Evolutionary conservation across 208 protist species (phyloP).

Genomic region (Zelonia costaricensis): DNA sequence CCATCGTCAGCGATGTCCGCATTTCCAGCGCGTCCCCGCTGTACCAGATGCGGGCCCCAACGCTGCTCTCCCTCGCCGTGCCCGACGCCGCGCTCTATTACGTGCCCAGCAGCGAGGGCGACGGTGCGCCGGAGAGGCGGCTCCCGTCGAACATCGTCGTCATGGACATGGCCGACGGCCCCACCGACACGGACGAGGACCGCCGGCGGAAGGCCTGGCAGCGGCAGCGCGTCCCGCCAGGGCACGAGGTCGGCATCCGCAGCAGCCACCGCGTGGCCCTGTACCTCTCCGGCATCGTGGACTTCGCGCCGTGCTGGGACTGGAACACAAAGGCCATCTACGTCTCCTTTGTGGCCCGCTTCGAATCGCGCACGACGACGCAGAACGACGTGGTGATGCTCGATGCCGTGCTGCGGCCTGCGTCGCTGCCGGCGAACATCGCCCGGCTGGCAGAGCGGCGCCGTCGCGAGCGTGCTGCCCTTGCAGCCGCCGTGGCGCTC

Average conservation of each 20-base stretch:
- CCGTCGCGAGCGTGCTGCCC: constrained; percentile 12
- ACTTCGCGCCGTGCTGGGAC: constrained; percentile 65
- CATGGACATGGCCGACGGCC: constrained; percentile 8
- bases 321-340: constrained; percentile 87
- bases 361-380: constrained; percentile 21
- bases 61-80: constrained; percentile 10
- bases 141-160: constrained; percentile 18
- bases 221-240: constrained; percentile 10
- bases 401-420: constrained; percentile 48
- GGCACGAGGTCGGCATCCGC: constrained; percentile 15
- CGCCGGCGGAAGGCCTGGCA: constrained; percentile 20
- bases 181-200: constrained; percentile 17
- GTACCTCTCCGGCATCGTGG: constrained; percentile 31
- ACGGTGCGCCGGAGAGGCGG: background rate
- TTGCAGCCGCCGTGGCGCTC: background rate
- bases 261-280: constrained; percentile 38
- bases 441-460: constrained; percentile 16
- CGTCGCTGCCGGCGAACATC: constrained; percentile 21
- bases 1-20: constrained; percentile 30
- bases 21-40: constrained; percentile 30
- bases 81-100: constrained; percentile 18
- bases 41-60: constrained; percentile 20
- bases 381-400: constrained; percentile 61
- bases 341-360: constrained; percentile 57
- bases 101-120: background rate